Base-by-base conservation (phyloP, 2,329 filamentous ascomycete genomes). In the Chaetomiaceae sp. region DNA sequence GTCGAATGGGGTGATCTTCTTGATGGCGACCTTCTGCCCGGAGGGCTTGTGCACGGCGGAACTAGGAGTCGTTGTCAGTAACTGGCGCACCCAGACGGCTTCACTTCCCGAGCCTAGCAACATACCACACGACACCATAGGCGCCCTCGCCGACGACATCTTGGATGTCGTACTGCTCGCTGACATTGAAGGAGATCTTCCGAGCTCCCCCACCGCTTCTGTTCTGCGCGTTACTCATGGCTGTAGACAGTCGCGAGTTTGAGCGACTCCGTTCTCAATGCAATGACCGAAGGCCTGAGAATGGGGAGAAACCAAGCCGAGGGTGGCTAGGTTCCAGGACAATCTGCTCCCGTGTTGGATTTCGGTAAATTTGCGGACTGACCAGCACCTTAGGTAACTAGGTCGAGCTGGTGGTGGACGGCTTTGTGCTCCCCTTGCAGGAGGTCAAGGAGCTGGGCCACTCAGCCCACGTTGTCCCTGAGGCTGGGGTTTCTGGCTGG, bases 181-280 rank as follows among this genome's bases (percentile, higher is more conserved):
- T 96, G 54, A 98, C 93, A 65, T 98, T 98, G 83, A 98, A 98
- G 47, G 90, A 97, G 67, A 98, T 98, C 79, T 97, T 98, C 66
- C 93, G 80, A 60, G 82, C 84, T 60, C 78, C n/a, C n/a, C n/a
- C n/a, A n/a, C n/a, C 78, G 61, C 75, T 69, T 48, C 75, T 69
- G 67, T 74, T 80, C 60, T 73, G 77, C 56, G 75, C 66, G 60
- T 76, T 77, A 62, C 77, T 80, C 77, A 81, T 79, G 60, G 49
- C 63, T 53, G 45, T 30, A 41, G 14, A 20, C 35, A 38, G 32
- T 45, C 38, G 38, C n/a, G 37, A 27, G 7, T 27, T 45, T 29
- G 39, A 24, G 36, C 26, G 35, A 38, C 27, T 27, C n/a, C 11
- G 33, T 15, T 8, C 18, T 34, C n/a, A 18, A 18, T 26, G 15